Evolutionary conservation across 257 asterid species (phyloP), one percentile per base, ranked within the genome.

Genomic region (Solanum chaucha): DNA sequence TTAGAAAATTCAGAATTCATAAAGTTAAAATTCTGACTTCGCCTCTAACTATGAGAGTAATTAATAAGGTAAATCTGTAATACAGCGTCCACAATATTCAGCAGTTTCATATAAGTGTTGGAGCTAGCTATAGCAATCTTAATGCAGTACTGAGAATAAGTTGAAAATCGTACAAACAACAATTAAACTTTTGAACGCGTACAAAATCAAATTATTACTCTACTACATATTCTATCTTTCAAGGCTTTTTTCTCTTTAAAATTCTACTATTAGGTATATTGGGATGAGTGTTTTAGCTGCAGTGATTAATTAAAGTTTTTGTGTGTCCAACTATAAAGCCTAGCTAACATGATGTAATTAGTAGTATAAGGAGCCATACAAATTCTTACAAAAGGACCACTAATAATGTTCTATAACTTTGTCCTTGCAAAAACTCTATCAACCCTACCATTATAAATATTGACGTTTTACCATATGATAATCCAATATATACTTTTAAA

Each of bases 381-480:
- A 78, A 44, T 46, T 20, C 9, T 78, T 44, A 44, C 84, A 12
- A 51, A 78, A 44, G 17, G 84, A 78, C 84, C 36, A 26, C 40
- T 78, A 87, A 44, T 77, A 40, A 24, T 40, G 84, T 88, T 85
- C 71, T 78, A 65, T 34, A 72, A 58, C 61, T 86, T 88, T 46
- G 55, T 12, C 17, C 17, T 46, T 46, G 51, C 2, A 44, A 46
- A 2, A 4, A 46, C 19, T 46, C 90, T 83, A 89, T 78, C 84
- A 78, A 78, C 36, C 3, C 83, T 44, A 84, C 44, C 64, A 73
- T 72, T 5, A 24, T 26, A 26, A 61, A 78, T 9, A 44, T 44
- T 44, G 26, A 26, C 48, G 84, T 78, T 78, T 78, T 78, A 78
- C 84, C 84, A 78, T 14, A 44, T 14, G 1, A 58, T 78, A 78